Conservation (phyloP, 1,284 basidiomycete species). For the Cryptococcus sp. region DNA sequence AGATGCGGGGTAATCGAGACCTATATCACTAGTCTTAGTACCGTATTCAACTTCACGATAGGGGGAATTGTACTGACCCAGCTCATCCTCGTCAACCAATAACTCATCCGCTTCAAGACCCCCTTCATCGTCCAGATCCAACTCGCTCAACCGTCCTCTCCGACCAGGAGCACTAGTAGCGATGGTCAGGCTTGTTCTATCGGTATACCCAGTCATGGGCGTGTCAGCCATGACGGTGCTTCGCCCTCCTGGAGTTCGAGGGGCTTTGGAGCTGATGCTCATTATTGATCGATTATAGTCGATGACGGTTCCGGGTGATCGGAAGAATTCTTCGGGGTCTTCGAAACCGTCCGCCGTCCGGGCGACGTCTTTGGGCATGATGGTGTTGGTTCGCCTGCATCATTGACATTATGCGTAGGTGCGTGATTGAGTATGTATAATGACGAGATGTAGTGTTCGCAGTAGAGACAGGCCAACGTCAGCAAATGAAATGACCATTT, state of each 20-base stretch:
- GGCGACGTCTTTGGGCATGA: slow-evolving; percentile 59
- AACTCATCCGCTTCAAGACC: slow-evolving; percentile 64
- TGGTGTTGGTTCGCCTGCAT: slow-evolving; percentile 40
- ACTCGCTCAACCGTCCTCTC: slow-evolving; percentile 18
- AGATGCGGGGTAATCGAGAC: no score
- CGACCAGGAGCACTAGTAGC: slow-evolving; percentile 37
- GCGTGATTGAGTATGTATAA: background rate
- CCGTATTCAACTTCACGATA: no score
- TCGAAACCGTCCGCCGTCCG: slow-evolving; percentile 82
- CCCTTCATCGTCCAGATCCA: slow-evolving; percentile 50
- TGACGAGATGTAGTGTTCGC: background rate
- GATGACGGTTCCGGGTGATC: slow-evolving; percentile 34
- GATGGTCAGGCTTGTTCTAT: slow-evolving; percentile 33
- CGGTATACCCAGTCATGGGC: slow-evolving; percentile 5
- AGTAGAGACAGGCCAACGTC: background rate
- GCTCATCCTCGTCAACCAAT: slow-evolving; percentile 37
- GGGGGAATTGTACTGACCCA: slow-evolving; percentile 14
- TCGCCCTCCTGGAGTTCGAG: background rate
- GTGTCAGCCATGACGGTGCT: slow-evolving; percentile 1
- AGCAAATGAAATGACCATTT: no score
- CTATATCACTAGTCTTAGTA: no score
- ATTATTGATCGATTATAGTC: slow-evolving; percentile 2
- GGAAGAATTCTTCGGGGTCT: slow-evolving; percentile 71
- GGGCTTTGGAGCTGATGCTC: background rate
- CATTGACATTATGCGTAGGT: background rate